phyloP scores from a whole-genome alignment of 2,329 filamentous ascomycete species.

The Alternaria sp. region DNA sequence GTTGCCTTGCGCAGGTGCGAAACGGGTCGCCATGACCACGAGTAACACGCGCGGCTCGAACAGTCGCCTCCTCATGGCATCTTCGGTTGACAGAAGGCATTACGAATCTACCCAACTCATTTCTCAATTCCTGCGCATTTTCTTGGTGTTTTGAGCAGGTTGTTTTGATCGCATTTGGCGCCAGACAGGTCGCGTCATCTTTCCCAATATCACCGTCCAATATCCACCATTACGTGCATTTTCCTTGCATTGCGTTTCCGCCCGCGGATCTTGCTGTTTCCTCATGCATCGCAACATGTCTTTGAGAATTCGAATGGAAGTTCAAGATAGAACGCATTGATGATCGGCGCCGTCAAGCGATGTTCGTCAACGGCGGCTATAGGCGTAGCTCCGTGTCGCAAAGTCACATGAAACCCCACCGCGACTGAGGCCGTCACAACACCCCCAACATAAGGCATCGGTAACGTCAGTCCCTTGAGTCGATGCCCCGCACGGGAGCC shows the following conservation, averaged over 20 bases:
- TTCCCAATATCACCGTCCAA: slow-evolving; percentile 39
- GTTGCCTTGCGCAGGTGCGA: slow-evolving; percentile 5
- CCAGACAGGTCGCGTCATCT: slow-evolving; percentile 34
- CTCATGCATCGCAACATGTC: slow-evolving; percentile 17
- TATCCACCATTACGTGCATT: slow-evolving; percentile 18
- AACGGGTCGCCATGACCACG: not conserved
- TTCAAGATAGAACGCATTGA: slow-evolving; percentile 39
- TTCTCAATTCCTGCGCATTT: slow-evolving; percentile 31
- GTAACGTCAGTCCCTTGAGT: slow-evolving; percentile 26
- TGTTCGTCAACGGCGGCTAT: slow-evolving; percentile 31
- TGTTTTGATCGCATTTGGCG: slow-evolving; percentile 36
- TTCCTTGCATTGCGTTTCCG: slow-evolving; percentile 44
- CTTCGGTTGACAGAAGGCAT: slow-evolving; percentile 32
- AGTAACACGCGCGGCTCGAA: slow-evolving; percentile 7
- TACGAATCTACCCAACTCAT: slow-evolving; percentile 42
- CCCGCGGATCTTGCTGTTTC: slow-evolving; percentile 27
- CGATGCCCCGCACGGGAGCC: slow-evolving; percentile 25
- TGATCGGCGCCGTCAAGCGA: slow-evolving; percentile 27
- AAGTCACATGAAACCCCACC: slow-evolving; percentile 45
- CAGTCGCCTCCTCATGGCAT: not conserved
- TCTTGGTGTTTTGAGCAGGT: slow-evolving; percentile 33
- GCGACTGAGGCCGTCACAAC: slow-evolving; percentile 42
- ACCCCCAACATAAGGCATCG: slow-evolving; percentile 30
- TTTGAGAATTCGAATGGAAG: slow-evolving; percentile 18
- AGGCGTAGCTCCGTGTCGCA: slow-evolving; percentile 38